A percentile compares a stretch with the other conserved stretches of the same genome.
phyloP scores from a whole-genome alignment of 345 rosid genomes.

The Corchorus capsularis region DNA sequence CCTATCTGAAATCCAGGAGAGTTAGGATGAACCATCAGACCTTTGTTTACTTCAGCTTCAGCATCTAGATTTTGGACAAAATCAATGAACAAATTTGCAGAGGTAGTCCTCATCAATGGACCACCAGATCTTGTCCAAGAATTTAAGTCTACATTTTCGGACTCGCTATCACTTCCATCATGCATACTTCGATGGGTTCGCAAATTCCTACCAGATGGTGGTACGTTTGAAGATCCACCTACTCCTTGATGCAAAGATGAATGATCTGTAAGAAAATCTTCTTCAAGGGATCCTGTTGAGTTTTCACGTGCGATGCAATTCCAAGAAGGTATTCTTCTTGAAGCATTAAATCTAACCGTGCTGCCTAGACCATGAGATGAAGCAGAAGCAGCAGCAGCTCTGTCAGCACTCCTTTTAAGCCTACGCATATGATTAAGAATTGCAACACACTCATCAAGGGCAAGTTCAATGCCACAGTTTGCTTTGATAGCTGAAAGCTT shows the following conservation, averaged over 20 bases:
- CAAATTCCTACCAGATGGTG: slow-evolving; percentile 47
- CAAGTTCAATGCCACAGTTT: slow-evolving; percentile 93
- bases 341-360: slow-evolving; percentile 68
- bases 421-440: slow-evolving; percentile 96
- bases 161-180: slow-evolving; percentile 88
- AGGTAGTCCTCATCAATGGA: slow-evolving; percentile 93
- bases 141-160: slow-evolving; percentile 67
- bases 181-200: slow-evolving; percentile 37
- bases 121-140: slow-evolving; percentile 98
- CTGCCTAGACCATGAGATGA: slow-evolving; percentile 65
- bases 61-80: slow-evolving; percentile 71
- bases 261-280: slow-evolving; percentile 51
- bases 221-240: slow-evolving; percentile 40
- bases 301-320: slow-evolving; percentile 93
- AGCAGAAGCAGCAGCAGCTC: slow-evolving; percentile 78
- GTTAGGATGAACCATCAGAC: slow-evolving; percentile 49
- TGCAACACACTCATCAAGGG: slow-evolving; percentile 96
- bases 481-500: slow-evolving; percentile 98
- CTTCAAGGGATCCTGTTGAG: slow-evolving; percentile 92
- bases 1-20: slow-evolving; percentile 39
- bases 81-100: slow-evolving; percentile 79
- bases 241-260: slow-evolving; percentile 48
- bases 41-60: slow-evolving; percentile 55
- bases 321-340: slow-evolving; percentile 97
- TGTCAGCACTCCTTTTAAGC: slow-evolving; percentile 84